Base-by-base conservation (phyloP, 2,329 filamentous ascomycete species). In the Tolypocladium amazonense region DNA sequence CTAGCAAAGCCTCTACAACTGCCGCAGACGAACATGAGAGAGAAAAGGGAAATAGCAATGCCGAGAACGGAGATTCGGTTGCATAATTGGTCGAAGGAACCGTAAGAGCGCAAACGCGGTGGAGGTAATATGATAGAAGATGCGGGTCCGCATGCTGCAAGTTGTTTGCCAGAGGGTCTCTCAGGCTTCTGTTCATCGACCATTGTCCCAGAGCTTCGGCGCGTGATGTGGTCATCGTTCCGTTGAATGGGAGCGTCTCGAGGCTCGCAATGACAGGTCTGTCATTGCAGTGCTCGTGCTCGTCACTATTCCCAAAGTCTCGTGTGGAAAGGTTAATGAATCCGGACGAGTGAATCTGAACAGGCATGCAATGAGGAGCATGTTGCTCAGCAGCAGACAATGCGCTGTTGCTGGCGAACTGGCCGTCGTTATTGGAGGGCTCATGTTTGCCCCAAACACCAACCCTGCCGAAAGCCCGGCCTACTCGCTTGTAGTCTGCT, bases 391-490 rank as follows among this genome's bases (percentile, higher is more conserved):
- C 15, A 15, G 15, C 37, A 7, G 37, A 35, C 2, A 15, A 9
- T 20, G 15, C 7, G n/a, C 5, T 5, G 25, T 4, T 50, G 43
- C 43, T 61, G 61, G n/a, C 14, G 15, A 14, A 23, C 12, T 27
- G 37, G 53, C 9, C 18, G 53, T 5, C 35, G 4, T 20, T 20
- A 12, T 8, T 1, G 30, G n/a, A 25, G 35, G 4, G 39, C 5
- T 57, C 38, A 39, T 62, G 61, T 23, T 69, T 71, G 5, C 63
- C 60, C 69, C 69, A 71, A 15, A 70, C 67, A 3, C 69, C 69
- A 30, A 67, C 64, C 33, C 69, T 39, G 3, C 69, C 69, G 62
- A 71, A 71, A 9, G 69, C 70, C 3, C 67, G 53, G 0, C 69
- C 69, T 1, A 59, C 60, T 0, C 61, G 62, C 8, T 63, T 60